Evolutionary conservation across 768 basidiomycete genomes (phyloP).

Genomic region (Cubamyces sp.): DNA sequence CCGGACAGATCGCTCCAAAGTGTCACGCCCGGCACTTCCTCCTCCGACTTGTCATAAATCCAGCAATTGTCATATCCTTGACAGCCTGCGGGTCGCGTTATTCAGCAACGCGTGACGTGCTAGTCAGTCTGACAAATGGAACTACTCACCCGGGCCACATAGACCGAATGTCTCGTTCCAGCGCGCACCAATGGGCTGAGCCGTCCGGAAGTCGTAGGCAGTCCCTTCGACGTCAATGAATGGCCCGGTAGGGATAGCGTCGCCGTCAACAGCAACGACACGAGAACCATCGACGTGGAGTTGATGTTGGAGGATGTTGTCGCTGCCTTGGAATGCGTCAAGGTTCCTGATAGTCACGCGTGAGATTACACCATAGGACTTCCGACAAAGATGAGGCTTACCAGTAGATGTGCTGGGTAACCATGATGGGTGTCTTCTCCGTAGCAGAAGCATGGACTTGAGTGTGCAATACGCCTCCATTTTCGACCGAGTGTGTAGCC

Average conservation of each 20-base stretch:
- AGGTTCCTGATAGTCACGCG: slow-evolving; percentile 44
- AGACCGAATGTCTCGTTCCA: slow-evolving; percentile 31
- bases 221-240: slow-evolving; percentile 37
- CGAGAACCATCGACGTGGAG: slow-evolving; percentile 32
- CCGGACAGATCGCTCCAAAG: slow-evolving; percentile 55
- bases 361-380: too few species aligned
- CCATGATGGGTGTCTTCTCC: slow-evolving; percentile 59
- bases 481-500: slow-evolving; percentile 52
- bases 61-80: slow-evolving; percentile 54
- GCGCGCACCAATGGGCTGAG: slow-evolving; percentile 31
- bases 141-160: slow-evolving; percentile 29
- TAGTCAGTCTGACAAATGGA: background rate
- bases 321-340: slow-evolving; percentile 52
- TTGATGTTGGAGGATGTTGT: slow-evolving; percentile 35
- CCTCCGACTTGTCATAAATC: slow-evolving; percentile 48
- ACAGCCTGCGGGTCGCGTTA: slow-evolving; percentile 41
- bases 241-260: slow-evolving; percentile 45
- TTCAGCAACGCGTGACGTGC: background rate
- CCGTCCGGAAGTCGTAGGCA: slow-evolving; percentile 47
- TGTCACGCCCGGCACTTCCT: slow-evolving; percentile 37
- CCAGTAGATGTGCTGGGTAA: slow-evolving; percentile 61
- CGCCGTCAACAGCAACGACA: slow-evolving; percentile 45
- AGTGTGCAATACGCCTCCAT: slow-evolving; percentile 48
- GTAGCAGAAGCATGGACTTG: slow-evolving; percentile 50
- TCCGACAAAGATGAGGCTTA: too few species aligned